Conservation (phyloP, 208 protist species). For the Trypanosoma brucei region DNA sequence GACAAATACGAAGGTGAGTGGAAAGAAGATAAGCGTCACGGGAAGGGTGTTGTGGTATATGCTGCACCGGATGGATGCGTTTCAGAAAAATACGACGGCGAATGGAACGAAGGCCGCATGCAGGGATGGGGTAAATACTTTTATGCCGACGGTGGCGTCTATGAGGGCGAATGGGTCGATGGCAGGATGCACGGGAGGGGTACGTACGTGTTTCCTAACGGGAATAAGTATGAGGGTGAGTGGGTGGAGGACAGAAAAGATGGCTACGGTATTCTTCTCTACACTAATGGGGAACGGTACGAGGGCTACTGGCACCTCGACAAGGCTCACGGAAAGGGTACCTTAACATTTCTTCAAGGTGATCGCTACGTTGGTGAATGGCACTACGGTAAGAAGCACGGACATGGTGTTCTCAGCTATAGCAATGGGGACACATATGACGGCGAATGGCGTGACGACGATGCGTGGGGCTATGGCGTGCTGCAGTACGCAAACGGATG, state of each 20-base stretch:
- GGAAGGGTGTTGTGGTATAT: slow-evolving; percentile 88
- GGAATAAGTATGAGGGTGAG: slow-evolving; percentile 94
- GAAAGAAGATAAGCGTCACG: slow-evolving; percentile 92
- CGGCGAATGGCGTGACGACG: slow-evolving; percentile 85
- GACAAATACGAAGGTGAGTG: slow-evolving; percentile 92
- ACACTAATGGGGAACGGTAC: slow-evolving; percentile 87
- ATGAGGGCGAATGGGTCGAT: slow-evolving; percentile 90
- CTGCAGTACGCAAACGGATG: slow-evolving; percentile 88
- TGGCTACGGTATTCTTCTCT: slow-evolving; percentile 85
- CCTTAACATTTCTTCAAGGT: slow-evolving; percentile 86
- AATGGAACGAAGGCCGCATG: slow-evolving; percentile 92
- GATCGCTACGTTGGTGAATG: slow-evolving; percentile 91
- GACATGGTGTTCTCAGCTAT: slow-evolving; percentile 83
- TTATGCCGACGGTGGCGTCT: slow-evolving; percentile 91
- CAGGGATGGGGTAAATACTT: slow-evolving; percentile 93
- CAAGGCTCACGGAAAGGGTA: slow-evolving; percentile 88
- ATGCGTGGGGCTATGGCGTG: slow-evolving; percentile 77
- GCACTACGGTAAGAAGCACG: slow-evolving; percentile 88
- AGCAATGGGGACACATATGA: slow-evolving; percentile 91
- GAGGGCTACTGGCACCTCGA: slow-evolving; percentile 88
- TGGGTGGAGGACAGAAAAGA: slow-evolving; percentile 92
- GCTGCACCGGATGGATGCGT: slow-evolving; percentile 87
- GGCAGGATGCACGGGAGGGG: slow-evolving; percentile 91
- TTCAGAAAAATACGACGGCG: slow-evolving; percentile 92
- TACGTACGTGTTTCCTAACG: slow-evolving; percentile 91